Evolutionary conservation across 2,329 filamentous ascomycete genomes (phyloP), one percentile per base, ranked within the genome.

Genomic region (Sphaerostilbella broomeana): DNA sequence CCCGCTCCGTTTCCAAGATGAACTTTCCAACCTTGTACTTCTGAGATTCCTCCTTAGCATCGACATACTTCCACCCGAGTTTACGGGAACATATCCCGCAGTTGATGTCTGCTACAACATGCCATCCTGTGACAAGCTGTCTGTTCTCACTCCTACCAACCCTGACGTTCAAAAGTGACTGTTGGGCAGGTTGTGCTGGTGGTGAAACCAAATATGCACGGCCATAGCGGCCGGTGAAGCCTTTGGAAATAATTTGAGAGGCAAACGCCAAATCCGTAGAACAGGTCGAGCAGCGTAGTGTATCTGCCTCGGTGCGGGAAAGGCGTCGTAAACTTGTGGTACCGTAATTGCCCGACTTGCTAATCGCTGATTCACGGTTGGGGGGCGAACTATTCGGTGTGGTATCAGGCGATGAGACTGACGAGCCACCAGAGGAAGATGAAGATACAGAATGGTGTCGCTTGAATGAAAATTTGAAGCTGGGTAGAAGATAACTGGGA

Each of bases 11-110:
- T 62, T 84, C 79, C 26, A 84, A 57, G 20, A 83, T 82, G 54
- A 75, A 83, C 57, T 82, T 83, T 48, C 78, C 78, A 35, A 82
- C 67, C 59, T 84, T 84, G 65, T 84, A 84, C 53, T 68, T 70
- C 56, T 83, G 79, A 32, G 65, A 60, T 40, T 63, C 52, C 49
- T 81, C 74, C 44, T 68, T 69, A 2, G 79, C 78, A 54, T 79
- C 74, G 29, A 82, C 67, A 51, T 84, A 84, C 57, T 82, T 82
- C 79, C 79, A 84, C 13, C 79, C 79, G 7, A 84, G 54, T 50
- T 74, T 74, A 36, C 62, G 64, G 18, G 62, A 60, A 57, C 79
- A 84, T 18, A 71, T 62, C 8, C 55, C 55, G 52, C 79, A 84
- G 32, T 57, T 65, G 34, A 82, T 78, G 58, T 83, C 79, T 4